These are phyloP conservation scores for Salix suchowensis DNA, from an alignment of 345 rosid species.

Conservation along the genomic window DNA sequence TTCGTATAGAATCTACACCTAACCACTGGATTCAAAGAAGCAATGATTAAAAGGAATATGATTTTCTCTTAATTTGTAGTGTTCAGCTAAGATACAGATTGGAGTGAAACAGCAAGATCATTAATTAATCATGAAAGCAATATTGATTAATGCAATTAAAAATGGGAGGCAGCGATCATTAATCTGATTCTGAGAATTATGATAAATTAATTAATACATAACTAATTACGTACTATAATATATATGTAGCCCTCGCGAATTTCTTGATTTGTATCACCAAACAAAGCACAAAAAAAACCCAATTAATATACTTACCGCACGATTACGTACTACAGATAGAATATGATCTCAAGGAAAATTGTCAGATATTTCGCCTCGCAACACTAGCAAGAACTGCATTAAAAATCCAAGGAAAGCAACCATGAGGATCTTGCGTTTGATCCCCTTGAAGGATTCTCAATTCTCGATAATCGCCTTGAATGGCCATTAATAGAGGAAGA, in stretches of 20 bases:
- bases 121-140: not conserved
- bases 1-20: too few species aligned
- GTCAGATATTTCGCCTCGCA: not conserved
- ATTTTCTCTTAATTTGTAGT: not conserved
- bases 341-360: not conserved
- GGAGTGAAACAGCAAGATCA: not conserved
- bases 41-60: not conserved
- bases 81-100: not conserved
- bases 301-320: not conserved
- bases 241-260: not conserved
- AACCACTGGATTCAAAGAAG: not conserved
- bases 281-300: not conserved
- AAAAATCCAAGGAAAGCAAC: slow-evolving; percentile 8
- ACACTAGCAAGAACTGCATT: not conserved
- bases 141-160: not conserved
- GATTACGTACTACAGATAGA: not conserved
- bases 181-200: not conserved
- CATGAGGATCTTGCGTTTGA: not conserved
- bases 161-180: not conserved
- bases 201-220: not conserved
- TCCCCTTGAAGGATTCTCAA: not conserved
- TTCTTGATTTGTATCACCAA: too few species aligned
- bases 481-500: not conserved
- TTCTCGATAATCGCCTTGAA: slow-evolving; percentile 3
- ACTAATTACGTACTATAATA: not conserved